phyloP scores from a whole-genome alignment of 164 flowering plant genomes.

The Vitis rupestris region DNA sequence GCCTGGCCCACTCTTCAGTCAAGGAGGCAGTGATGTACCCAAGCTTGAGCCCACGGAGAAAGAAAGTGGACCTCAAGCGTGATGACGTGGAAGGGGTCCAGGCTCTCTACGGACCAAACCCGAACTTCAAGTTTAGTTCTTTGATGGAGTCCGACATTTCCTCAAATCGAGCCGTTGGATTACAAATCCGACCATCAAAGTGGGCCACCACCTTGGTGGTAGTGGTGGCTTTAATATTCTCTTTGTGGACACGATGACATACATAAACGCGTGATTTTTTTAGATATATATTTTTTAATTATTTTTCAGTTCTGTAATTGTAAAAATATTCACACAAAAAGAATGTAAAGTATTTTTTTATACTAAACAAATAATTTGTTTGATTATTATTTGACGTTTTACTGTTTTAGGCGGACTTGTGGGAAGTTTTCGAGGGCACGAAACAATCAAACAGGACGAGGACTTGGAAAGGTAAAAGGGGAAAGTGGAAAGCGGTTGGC shows the following conservation, averaged over 20 bases:
- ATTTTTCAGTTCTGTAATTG: not conserved
- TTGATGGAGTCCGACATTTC: conserved; percentile 32
- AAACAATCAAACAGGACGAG: too few relatives aligned
- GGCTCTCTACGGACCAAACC: conserved; percentile 57
- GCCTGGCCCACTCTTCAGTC: conserved; percentile 56
- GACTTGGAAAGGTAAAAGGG: too few relatives aligned
- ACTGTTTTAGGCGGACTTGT: too few relatives aligned
- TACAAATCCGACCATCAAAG: not conserved
- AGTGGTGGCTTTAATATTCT: not conserved
- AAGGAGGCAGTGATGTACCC: conserved; percentile 69
- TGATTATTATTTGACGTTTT: too few relatives aligned
- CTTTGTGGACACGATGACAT: not conserved
- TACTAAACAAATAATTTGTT: too few relatives aligned
- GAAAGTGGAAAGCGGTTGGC: too few relatives aligned
- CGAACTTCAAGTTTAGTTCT: conserved; percentile 41
- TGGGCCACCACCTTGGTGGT: conserved; percentile 10
- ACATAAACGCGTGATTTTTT: not conserved
- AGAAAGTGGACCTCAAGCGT: conserved; percentile 42
- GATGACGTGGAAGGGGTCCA: conserved; percentile 69
- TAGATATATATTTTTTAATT: not conserved
- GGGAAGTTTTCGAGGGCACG: too few relatives aligned
- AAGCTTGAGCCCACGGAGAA: conserved; percentile 39
- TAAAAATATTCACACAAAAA: not conserved
- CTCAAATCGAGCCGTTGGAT: conserved; percentile 6
- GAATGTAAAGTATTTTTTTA: not conserved